These are phyloP conservation scores for Alternaria arbusti DNA, from an alignment of 2,329 filamentous ascomycete genomes.

Conservation along the genomic window DNA sequence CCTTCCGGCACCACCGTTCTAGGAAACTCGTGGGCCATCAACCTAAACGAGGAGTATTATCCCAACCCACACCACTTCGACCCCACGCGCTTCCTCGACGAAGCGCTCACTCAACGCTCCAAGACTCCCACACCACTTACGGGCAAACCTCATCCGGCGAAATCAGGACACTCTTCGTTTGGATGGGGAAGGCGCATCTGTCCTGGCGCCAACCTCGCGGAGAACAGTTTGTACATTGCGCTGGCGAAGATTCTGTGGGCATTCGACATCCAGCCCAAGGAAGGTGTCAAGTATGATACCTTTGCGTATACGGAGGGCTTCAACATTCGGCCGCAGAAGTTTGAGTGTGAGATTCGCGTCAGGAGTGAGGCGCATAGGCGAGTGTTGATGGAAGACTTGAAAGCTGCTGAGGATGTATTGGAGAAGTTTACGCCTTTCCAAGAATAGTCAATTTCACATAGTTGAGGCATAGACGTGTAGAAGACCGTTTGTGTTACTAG, in stretches of 20 bases:
- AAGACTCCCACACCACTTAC: slow-evolving; percentile 19
- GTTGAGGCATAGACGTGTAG: background rate
- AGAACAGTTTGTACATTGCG: slow-evolving; percentile 42
- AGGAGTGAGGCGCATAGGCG: slow-evolving; percentile 39
- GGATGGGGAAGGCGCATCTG: slow-evolving; percentile 45
- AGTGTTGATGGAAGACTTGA: slow-evolving; percentile 40
- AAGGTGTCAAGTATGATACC: slow-evolving; percentile 46
- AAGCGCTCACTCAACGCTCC: slow-evolving; percentile 20
- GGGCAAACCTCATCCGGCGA: slow-evolving; percentile 38
- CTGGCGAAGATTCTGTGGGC: slow-evolving; percentile 45
- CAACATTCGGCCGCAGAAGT: slow-evolving; percentile 48
- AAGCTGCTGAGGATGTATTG: slow-evolving; percentile 38
- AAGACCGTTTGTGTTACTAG: background rate
- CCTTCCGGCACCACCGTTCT: slow-evolving; percentile 57
- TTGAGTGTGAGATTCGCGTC: slow-evolving; percentile 43
- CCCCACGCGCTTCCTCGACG: slow-evolving; percentile 49
- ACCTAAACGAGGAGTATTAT: slow-evolving; percentile 51
- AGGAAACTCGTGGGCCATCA: slow-evolving; percentile 54
- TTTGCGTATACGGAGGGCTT: slow-evolving; percentile 52
- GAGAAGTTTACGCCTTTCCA: slow-evolving; percentile 46
- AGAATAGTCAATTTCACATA: slow-evolving; percentile 13
- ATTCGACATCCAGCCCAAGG: slow-evolving; percentile 41
- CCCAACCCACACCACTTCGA: slow-evolving; percentile 49
- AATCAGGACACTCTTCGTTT: slow-evolving; percentile 43
- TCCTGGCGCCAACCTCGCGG: slow-evolving; percentile 40